Evolutionary conservation across 2,329 filamentous ascomycete genomes (phyloP).

Genomic region (Colletotrichum truncatum): DNA sequence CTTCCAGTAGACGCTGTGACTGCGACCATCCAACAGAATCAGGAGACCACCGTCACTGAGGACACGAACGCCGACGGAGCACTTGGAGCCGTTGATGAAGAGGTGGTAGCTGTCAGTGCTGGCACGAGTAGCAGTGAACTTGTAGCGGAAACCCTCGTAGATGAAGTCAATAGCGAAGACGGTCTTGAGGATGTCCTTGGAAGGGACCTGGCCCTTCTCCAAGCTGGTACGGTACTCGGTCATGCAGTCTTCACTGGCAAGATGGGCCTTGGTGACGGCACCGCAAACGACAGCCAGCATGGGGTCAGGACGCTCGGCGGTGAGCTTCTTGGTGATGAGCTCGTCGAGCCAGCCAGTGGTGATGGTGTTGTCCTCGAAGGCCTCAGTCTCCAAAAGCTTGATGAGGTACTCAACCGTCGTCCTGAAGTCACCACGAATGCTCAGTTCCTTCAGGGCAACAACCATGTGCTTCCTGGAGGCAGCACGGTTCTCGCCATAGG

Average conservation of each 20-base stretch:
- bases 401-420: slow-evolving; percentile 99
- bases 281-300: slow-evolving; percentile 95
- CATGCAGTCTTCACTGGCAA: slow-evolving; percentile 90
- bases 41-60: slow-evolving; percentile 94
- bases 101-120: slow-evolving; percentile 95
- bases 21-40: slow-evolving; percentile 88
- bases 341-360: slow-evolving; percentile 99
- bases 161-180: slow-evolving; percentile 99
- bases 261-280: slow-evolving; percentile 93
- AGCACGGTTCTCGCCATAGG: slow-evolving; percentile 96
- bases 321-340: slow-evolving; percentile 97
- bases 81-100: slow-evolving; percentile 99
- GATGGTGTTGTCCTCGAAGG: slow-evolving; percentile 99
- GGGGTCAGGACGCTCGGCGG: slow-evolving; percentile 92
- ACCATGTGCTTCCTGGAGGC: slow-evolving; percentile 99
- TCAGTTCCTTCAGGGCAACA: slow-evolving; percentile 96
- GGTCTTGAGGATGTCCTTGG: slow-evolving; percentile 96
- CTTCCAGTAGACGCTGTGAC: slow-evolving; percentile 99
- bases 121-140: slow-evolving; percentile 95
- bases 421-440: slow-evolving; percentile 98
- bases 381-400: slow-evolving; percentile 97
- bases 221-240: slow-evolving; percentile 87
- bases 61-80: slow-evolving; percentile 89
- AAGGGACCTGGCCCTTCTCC: slow-evolving; percentile 96
- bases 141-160: slow-evolving; percentile 95